Evolutionary conservation across 108 stramenopile genomes (phyloP).

Genomic region (Cyclotella atomus): DNA sequence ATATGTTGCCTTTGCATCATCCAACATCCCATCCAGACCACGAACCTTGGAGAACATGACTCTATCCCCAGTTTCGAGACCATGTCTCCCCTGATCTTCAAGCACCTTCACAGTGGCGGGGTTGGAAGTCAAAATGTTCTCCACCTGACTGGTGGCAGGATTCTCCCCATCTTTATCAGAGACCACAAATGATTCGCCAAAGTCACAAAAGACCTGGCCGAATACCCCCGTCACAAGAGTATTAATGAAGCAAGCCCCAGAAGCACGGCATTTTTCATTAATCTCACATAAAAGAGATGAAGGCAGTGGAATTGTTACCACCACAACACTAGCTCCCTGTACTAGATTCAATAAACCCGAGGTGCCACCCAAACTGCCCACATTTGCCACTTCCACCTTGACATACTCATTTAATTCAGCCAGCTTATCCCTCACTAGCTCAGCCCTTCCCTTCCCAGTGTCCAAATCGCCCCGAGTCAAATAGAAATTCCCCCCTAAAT

Average conservation of each 20-base stretch:
- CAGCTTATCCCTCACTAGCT: conserved; percentile 58
- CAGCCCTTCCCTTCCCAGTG: conserved; percentile 51
- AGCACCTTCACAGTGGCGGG: conserved; percentile 92
- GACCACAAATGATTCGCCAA: conserved; percentile 89
- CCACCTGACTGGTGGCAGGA: conserved; percentile 88
- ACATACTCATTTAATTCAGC: conserved; percentile 92
- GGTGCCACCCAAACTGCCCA: conserved; percentile 55
- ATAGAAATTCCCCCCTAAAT: conserved; percentile 91
- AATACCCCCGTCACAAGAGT: conserved; percentile 85
- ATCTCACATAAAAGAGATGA: conserved; percentile 64
- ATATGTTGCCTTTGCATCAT: conserved; percentile 59
- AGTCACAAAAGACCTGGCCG: conserved; percentile 95
- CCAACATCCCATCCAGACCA: conserved; percentile 74
- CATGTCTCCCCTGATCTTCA: conserved; percentile 97
- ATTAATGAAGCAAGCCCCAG: conserved; percentile 76
- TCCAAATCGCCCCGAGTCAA: conserved; percentile 53
- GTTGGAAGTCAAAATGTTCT: conserved; percentile 79
- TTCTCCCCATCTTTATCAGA: conserved; percentile 94
- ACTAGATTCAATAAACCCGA: conserved; percentile 59
- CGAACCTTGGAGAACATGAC: conserved; percentile 90
- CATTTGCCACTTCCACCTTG: conserved; percentile 66
- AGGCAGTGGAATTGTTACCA: conserved; percentile 77
- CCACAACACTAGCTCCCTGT: conserved; percentile 56
- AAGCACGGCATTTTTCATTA: conserved; percentile 77
- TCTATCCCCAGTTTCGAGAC: conserved; percentile 93